Evolutionary conservation across 805 yeast genomes (phyloP).

Genomic region (Vanderwaltozyma tropicalis): DNA sequence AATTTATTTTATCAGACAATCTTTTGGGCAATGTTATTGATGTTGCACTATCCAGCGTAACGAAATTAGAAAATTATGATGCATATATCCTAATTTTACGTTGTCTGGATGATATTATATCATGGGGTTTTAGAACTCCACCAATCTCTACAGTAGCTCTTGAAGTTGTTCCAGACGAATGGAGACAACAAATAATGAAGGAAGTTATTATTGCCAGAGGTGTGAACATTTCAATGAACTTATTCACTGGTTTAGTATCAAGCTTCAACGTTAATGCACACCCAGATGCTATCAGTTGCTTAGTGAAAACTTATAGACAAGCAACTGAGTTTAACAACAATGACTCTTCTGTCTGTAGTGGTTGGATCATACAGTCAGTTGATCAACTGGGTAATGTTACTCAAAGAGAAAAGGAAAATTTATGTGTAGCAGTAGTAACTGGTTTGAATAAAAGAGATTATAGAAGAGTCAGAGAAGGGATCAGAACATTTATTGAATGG

Average conservation of each 20-base stretch:
- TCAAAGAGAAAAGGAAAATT: constrained; percentile 54
- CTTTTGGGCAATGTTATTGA: constrained; percentile 45
- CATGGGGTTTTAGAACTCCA: constrained; percentile 77
- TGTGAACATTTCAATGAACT: constrained; percentile 37
- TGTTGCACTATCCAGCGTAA: constrained; percentile 41
- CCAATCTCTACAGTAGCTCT: constrained; percentile 57
- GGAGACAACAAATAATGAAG: constrained; percentile 39
- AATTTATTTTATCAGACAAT: constrained; percentile 28
- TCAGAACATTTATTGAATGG: constrained; percentile 76
- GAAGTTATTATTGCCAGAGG: constrained; percentile 46
- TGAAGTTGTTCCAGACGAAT: constrained; percentile 45
- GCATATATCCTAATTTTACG: constrained; percentile 63
- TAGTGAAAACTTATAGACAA: constrained; percentile 51
- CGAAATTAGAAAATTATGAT: constrained; percentile 54
- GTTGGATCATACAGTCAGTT: constrained; percentile 54
- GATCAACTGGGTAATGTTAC: constrained; percentile 47
- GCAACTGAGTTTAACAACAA: constrained; percentile 38
- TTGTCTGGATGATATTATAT: constrained; percentile 66
- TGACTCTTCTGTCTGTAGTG: constrained; percentile 28
- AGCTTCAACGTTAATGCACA: constrained; percentile 61
- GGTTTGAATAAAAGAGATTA: constrained; percentile 61
- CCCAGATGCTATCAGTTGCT: constrained; percentile 64
- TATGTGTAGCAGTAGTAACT: constrained; percentile 44
- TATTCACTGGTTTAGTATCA: constrained; percentile 59
- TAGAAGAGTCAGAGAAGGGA: constrained; percentile 58